These are phyloP conservation scores for Debaryomyces udenii DNA, from an alignment of 1,139 yeast species.

Conservation along the genomic window DNA sequence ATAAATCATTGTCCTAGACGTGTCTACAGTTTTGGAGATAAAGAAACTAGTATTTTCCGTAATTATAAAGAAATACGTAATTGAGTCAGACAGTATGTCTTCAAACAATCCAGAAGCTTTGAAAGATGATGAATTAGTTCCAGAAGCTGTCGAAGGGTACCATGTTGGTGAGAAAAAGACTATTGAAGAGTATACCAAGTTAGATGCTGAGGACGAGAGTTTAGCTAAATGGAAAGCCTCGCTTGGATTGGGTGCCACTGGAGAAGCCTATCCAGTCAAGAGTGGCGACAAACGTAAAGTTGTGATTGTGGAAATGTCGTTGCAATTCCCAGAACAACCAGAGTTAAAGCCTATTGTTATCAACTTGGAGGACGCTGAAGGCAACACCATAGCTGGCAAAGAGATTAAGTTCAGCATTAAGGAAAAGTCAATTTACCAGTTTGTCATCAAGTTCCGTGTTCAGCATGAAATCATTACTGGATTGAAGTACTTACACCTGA, in stretches of 20 bases:
- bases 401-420: constrained; percentile 71
- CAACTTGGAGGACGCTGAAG: constrained; percentile 59
- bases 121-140: constrained; percentile 60
- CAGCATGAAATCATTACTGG: constrained; percentile 95
- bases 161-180: constrained; percentile 85
- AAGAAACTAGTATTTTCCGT: not conserved
- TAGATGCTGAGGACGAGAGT: constrained; percentile 92
- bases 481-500: constrained; percentile 78
- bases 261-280: constrained; percentile 62
- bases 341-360: constrained; percentile 60
- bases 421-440: constrained; percentile 75
- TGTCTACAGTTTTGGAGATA: constrained; percentile 1
- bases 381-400: constrained; percentile 50
- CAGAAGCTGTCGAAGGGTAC: constrained; percentile 69
- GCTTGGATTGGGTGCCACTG: constrained; percentile 63
- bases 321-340: constrained; percentile 64
- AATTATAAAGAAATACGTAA: not conserved
- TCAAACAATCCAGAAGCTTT: constrained; percentile 8
- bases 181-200: constrained; percentile 75
- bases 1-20: constrained; percentile 5
- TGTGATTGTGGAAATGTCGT: constrained; percentile 75
- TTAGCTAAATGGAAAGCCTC: constrained; percentile 93
- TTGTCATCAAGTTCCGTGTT: constrained; percentile 76
- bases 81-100: constrained; percentile 1
- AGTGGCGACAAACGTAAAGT: constrained; percentile 78